A percentile compares a stretch with the other conserved stretches of the same genome.
Conservation (phyloP, 2,329 filamentous ascomycete genomes). For the Colletotrichum sp. region DNA sequence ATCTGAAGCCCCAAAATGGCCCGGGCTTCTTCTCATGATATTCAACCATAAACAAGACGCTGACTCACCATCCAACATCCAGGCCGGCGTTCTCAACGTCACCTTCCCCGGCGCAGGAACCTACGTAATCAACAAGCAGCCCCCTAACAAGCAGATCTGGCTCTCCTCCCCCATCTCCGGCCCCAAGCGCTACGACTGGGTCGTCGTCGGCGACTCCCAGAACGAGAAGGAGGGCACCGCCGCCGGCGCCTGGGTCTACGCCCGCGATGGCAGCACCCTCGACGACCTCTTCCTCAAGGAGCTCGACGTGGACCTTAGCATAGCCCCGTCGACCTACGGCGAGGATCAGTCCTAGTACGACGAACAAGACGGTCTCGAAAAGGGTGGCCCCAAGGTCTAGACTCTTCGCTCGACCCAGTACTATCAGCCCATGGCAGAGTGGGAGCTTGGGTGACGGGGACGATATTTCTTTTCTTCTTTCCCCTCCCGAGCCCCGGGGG, state of each 20-base stretch:
- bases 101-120: constrained; percentile 72
- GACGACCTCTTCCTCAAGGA: constrained; percentile 77
- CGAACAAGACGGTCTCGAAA: not conserved
- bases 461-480: not conserved
- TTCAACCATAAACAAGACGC: not conserved
- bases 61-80: constrained; percentile 17
- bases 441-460: not conserved
- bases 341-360: constrained; percentile 17
- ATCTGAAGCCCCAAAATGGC: constrained; percentile 6
- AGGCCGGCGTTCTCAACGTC: constrained; percentile 89
- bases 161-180: constrained; percentile 89
- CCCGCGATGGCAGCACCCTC: constrained; percentile 80
- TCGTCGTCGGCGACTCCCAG: constrained; percentile 74
- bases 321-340: constrained; percentile 25
- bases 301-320: constrained; percentile 68
- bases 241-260: constrained; percentile 83
- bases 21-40: not conserved
- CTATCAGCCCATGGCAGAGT: fast-evolving
- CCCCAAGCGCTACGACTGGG: constrained; percentile 94
- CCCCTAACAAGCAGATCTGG: constrained; percentile 98
- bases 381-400: not conserved
- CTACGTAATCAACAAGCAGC: constrained; percentile 98
- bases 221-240: constrained; percentile 80
- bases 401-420: not conserved
- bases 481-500: not conserved